phyloP scores from a whole-genome alignment of 2,329 filamentous ascomycete genomes.

The Hymenoscyphus scutula region DNA sequence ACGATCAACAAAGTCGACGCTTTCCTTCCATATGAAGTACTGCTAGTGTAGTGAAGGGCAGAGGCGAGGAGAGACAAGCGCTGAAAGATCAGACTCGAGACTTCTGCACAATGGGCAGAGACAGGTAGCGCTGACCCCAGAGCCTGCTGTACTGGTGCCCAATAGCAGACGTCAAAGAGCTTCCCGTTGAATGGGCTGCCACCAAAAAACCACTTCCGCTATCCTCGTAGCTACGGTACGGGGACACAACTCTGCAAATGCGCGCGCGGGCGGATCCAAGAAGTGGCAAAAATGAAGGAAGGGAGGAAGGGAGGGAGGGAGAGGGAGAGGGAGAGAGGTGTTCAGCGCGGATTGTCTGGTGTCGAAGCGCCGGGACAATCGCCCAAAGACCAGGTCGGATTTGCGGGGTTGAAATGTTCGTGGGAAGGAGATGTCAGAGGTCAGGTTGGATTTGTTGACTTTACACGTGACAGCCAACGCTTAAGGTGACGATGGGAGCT shows the following conservation, averaged over 20 bases:
- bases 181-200: conserved; percentile 2
- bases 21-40: conserved; percentile 1
- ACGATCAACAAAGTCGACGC: conserved; percentile 21
- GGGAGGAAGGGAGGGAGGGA: background rate
- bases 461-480: background rate
- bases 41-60: background rate
- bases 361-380: background rate
- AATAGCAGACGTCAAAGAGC: conserved; percentile 23
- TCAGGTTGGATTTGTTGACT: background rate
- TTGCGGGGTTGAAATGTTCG: conserved; percentile 1
- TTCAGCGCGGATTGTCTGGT: background rate
- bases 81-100: conserved; percentile 26
- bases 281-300: background rate
- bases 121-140: conserved; percentile 27
- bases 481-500: background rate
- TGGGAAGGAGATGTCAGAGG: background rate
- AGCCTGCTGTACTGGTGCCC: conserved; percentile 16
- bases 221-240: background rate
- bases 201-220: background rate
- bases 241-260: background rate
- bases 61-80: conserved; percentile 18
- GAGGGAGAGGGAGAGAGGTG: background rate
- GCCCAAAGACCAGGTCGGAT: background rate
- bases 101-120: conserved; percentile 13
- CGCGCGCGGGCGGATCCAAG: background rate